Conservation (phyloP, 208 protist genomes). For the Novymonas esmeraldas region DNA sequence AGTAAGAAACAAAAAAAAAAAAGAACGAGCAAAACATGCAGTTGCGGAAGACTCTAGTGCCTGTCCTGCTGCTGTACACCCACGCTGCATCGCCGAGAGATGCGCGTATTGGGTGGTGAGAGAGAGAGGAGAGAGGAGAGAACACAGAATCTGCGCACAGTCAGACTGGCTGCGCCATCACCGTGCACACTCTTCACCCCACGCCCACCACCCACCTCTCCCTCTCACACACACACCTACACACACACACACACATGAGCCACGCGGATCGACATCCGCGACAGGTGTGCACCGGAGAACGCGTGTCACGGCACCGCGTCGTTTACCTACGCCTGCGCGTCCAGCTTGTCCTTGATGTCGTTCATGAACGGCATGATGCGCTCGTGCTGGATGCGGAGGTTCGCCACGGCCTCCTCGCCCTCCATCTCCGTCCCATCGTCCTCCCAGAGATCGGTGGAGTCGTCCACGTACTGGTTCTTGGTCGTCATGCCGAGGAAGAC, state of each 20-base stretch:
- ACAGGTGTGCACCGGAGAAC: too few relatives aligned
- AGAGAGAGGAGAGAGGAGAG: neutral
- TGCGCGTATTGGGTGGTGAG: too few relatives aligned
- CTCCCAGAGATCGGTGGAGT: slow-evolving; percentile 81
- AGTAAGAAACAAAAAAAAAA: too few relatives aligned
- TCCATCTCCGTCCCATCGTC: slow-evolving; percentile 83
- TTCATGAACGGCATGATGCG: slow-evolving; percentile 93
- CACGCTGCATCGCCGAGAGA: too few relatives aligned
- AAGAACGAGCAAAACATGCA: too few relatives aligned
- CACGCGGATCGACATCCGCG: too few relatives aligned
- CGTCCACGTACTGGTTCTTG: slow-evolving; percentile 76
- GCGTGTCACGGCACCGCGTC: neutral
- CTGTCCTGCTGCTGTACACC: too few relatives aligned
- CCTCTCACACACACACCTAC: neutral
- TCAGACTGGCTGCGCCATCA: too few relatives aligned
- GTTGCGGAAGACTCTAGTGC: too few relatives aligned
- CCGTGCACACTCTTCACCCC: too few relatives aligned
- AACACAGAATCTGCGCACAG: neutral
- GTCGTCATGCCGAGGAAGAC: slow-evolving; percentile 63
- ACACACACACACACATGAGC: too few relatives aligned
- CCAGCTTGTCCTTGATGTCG: slow-evolving; percentile 77
- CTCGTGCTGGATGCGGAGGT: slow-evolving; percentile 87
- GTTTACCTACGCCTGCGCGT: slow-evolving; percentile 31
- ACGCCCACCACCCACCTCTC: neutral
- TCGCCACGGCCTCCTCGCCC: slow-evolving; percentile 85